Evolutionary conservation across 345 rosid genomes (phyloP).

Genomic region (Gossypium australe): DNA sequence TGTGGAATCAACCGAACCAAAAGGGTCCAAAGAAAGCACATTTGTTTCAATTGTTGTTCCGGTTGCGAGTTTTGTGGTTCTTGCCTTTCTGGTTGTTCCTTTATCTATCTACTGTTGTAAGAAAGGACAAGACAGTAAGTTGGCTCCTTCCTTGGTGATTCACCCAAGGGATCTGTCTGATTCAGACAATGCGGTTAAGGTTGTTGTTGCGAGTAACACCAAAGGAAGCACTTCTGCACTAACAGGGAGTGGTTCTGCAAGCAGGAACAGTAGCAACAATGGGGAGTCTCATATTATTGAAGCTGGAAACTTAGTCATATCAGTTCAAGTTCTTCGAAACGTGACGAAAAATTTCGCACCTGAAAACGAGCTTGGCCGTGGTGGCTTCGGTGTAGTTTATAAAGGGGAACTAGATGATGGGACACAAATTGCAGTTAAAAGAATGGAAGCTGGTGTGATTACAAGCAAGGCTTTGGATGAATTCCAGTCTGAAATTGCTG

Average conservation of each 20-base stretch:
- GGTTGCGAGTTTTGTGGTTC: conserved; percentile 36
- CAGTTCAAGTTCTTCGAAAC: conserved; percentile 70
- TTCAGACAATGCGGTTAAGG: conserved; percentile 47
- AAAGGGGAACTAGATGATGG: conserved; percentile 69
- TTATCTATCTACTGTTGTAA: conserved; percentile 40
- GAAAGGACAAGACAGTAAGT: conserved; percentile 27
- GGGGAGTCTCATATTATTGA: conserved; percentile 63
- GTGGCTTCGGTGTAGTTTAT: conserved; percentile 78
- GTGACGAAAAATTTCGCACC: conserved; percentile 63
- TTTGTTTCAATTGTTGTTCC: conserved; percentile 45
- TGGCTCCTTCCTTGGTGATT: conserved; percentile 49
- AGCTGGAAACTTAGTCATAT: conserved; percentile 63
- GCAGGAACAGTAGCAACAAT: conserved; percentile 38
- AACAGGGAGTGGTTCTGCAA: conserved; percentile 45
- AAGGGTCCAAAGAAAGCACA: conserved; percentile 20
- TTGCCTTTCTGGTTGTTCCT: conserved; percentile 39
- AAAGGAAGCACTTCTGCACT: conserved; percentile 39
- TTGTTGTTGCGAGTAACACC: conserved; percentile 46
- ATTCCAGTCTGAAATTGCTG: conserved; percentile 70
- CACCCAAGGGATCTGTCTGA: conserved; percentile 67
- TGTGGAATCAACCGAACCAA: conserved; percentile 17
- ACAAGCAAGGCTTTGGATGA: conserved; percentile 57
- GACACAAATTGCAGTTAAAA: conserved; percentile 68
- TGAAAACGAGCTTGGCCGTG: conserved; percentile 69
- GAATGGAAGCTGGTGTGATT: conserved; percentile 67